Evolutionary conservation across 805 yeast species (phyloP), one percentile per base, ranked within the genome.

Genomic region (Teunomyces panamensis): DNA sequence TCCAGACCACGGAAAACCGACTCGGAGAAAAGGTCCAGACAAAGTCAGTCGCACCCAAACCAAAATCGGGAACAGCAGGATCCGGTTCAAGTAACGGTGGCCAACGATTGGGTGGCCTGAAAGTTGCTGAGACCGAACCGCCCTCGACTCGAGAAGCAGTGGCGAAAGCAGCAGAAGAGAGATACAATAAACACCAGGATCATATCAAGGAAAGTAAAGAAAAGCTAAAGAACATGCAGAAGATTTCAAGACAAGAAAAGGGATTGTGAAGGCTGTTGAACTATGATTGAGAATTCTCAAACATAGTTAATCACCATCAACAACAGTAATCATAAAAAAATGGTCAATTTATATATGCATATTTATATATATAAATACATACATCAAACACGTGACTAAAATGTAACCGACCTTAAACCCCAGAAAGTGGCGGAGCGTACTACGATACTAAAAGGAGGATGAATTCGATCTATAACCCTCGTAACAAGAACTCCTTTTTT

Each of bases 81-180:
- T 20, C 39, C 4, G 26, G 29, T 4, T 14, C 39, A 10, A 30
- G 30, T 17, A 20, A 24, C 8, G 20, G 30, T 17, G 42, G 30
- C 24, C 44, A 32, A 16, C 27, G 39, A 3, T 28, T 44, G 27
- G 42, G 42, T 11, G 24, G 32, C 4, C 16, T 13, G 10, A 17
- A 11, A 20, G 11, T 28, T 5, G 16, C 30, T 5, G 24, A 34
- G 13, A 4, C 16, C 43, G 17, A 14, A 13, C 13, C 34, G 6
- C 17, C 29, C 5, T 37, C 42, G 33, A 45, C 52, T 16, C 57
- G 53, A 42, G 65, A 57, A 16, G 75, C 75, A 2, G 73, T 65
- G 2, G 77, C 75, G 4, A 54, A 50, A 36, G 78, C 78, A 5
- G 77, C 77, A 1, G 71, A 72, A 45, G 58, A 53, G 30, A 51